Evolutionary conservation across 768 basidiomycete genomes (phyloP), one percentile per base, ranked within the genome.

Genomic region (Tephrocybe sp.): DNA sequence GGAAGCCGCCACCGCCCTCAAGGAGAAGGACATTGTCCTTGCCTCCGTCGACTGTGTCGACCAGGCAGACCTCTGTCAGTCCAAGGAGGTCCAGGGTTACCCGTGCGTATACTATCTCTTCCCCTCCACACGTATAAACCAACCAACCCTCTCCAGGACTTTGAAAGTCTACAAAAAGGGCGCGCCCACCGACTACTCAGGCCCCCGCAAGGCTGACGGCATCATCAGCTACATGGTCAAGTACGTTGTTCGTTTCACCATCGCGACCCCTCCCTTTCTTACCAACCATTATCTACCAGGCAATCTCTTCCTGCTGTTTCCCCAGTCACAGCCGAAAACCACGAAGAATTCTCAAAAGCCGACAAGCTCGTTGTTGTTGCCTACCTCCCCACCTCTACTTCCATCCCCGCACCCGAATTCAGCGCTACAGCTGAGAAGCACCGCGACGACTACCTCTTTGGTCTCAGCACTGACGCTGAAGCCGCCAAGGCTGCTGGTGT

Each of bases 11-110:
- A 96, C 95, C 10, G 74, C 83, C 30, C 85, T 99, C 68, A 97
- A 96, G 75, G 88, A 86, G 57, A 90, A 86, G 67, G 78, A 78
- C 68, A 92, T 99, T 73, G 88, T 88, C 68, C 72, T 99, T 47
- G 94, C 94, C 58, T 96, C 98, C 67, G 95, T 98, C 45, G 93
- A 98, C 76, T 98, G 96, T 69, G 96, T 97, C 39, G 94, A 91
- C 57, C 78, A 98, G 63, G 83, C 88, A 21, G 94, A 96, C 48
- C 81, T 99, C 25, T 99, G 97, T 73, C 86, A 90, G 65, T 62
- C 79, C 44, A 86, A 94, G 51, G 94, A 89, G 36, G 81, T 99
- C 38, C 84, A 87, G 67, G 96, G 96, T 14, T 99, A 99, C 74
- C 94, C 94, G 93, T 94, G 62, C 62, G 92, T 76, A 5, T 18